These are phyloP conservation scores for Ceratocystis papillata DNA, from an alignment of 2,329 filamentous ascomycete species.

Conservation along the genomic window DNA sequence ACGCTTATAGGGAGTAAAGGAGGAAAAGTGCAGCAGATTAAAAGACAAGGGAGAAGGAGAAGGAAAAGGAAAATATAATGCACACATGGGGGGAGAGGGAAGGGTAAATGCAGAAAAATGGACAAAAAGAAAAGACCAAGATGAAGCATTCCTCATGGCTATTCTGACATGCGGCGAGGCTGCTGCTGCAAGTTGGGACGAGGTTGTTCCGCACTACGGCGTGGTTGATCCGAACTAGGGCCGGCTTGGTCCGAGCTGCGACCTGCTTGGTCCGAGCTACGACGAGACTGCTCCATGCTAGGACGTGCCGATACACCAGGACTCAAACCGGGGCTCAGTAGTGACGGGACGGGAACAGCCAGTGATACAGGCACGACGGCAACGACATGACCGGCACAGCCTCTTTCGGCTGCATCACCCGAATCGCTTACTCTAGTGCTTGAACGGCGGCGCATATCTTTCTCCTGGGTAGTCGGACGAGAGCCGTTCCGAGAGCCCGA, in stretches of 20 bases:
- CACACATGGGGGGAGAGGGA: not conserved
- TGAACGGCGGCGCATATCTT: not conserved
- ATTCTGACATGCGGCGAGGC: not conserved
- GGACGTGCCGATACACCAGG: not conserved
- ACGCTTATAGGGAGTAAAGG: not conserved
- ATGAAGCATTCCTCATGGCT: not conserved
- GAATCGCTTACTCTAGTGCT: not conserved
- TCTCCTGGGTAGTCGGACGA: not conserved
- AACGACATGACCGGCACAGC: not conserved
- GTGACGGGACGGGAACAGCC: not conserved
- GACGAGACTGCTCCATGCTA: slow-evolving; percentile 6
- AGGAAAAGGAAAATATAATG: not conserved
- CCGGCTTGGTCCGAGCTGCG: not conserved
- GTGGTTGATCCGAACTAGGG: not conserved
- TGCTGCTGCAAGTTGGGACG: not conserved
- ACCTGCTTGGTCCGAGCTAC: not conserved
- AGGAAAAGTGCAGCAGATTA: not conserved
- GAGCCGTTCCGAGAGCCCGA: not conserved
- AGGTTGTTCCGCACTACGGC: not conserved
- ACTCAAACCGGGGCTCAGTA: not conserved
- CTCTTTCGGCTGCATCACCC: not conserved
- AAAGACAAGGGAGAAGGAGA: slow-evolving; percentile 1
- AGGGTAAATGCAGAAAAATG: slow-evolving; percentile 1
- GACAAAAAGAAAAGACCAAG: not conserved
- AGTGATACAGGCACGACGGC: not conserved